These are phyloP conservation scores for Camelina hispida DNA, from an alignment of 345 rosid species.

Conservation along the genomic window DNA sequence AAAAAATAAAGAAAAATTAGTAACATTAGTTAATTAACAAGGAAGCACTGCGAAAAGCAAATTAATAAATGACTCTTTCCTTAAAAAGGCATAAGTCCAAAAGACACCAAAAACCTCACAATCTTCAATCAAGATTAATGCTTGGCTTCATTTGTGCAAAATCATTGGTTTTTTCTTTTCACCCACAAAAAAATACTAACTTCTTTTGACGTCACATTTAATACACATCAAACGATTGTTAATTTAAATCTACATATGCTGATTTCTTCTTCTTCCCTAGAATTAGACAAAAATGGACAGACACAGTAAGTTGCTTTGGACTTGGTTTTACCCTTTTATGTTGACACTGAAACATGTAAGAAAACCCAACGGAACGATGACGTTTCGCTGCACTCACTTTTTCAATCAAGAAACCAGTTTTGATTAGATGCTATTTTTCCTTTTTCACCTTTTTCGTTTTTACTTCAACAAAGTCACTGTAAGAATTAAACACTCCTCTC, in stretches of 20 bases:
- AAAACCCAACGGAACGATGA: slow-evolving; percentile 38
- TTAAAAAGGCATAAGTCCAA: slow-evolving; percentile 15
- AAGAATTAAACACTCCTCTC: slow-evolving; percentile 30
- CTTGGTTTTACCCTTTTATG: slow-evolving; percentile 42
- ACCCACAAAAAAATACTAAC: not conserved
- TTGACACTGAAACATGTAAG: slow-evolving; percentile 46
- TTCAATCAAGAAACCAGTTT: slow-evolving; percentile 28
- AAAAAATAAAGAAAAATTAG: not conserved
- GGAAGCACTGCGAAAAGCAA: slow-evolving; percentile 7
- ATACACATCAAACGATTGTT: slow-evolving; percentile 5
- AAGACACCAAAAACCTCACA: not conserved
- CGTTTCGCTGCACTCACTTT: slow-evolving; percentile 38
- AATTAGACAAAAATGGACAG: slow-evolving; percentile 34
- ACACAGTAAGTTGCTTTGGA: slow-evolving; percentile 40
- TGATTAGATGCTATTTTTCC: slow-evolving; percentile 32
- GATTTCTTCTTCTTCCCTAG: slow-evolving; percentile 12
- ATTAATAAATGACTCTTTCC: slow-evolving; percentile 31
- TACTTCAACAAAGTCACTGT: slow-evolving; percentile 35
- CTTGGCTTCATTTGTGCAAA: slow-evolving; percentile 31
- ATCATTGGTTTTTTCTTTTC: not conserved
- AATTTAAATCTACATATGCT: slow-evolving; percentile 5
- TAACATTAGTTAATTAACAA: not conserved
- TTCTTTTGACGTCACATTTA: slow-evolving; percentile 24
- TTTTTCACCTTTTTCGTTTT: slow-evolving; percentile 31
- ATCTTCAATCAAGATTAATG: slow-evolving; percentile 33